phyloP scores from a whole-genome alignment of 2,329 filamentous ascomycete species.

The Botrytis galanthina region DNA sequence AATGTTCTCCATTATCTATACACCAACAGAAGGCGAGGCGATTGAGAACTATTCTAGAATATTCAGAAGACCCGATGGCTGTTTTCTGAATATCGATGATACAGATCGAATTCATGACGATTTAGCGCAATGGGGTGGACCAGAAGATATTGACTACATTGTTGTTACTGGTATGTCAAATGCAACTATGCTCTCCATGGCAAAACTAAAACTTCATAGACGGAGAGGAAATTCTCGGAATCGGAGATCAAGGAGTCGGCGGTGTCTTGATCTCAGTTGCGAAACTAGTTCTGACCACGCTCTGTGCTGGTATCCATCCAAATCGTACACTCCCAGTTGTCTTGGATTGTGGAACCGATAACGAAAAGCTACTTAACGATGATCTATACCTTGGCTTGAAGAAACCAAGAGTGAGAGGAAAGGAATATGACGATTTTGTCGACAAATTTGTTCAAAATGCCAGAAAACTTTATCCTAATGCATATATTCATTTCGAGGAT shows the following conservation, averaged over 20 bases:
- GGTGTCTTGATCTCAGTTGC: constrained; percentile 81
- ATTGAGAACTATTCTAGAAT: constrained; percentile 80
- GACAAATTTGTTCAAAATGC: constrained; percentile 70
- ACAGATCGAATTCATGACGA: constrained; percentile 63
- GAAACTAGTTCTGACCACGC: constrained; percentile 77
- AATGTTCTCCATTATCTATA: constrained; percentile 90
- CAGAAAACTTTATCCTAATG: constrained; percentile 68
- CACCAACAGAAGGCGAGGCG: constrained; percentile 84
- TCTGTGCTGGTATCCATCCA: constrained; percentile 85
- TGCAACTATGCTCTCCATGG: constrained; percentile 42
- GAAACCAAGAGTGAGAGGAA: constrained; percentile 63
- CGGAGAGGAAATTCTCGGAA: constrained; percentile 74
- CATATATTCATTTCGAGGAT: constrained; percentile 88
- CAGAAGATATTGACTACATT: constrained; percentile 82
- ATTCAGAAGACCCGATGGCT: constrained; percentile 76
- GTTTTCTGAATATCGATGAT: constrained; percentile 74
- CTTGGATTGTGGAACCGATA: constrained; percentile 83
- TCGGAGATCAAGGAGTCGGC: constrained; percentile 85
- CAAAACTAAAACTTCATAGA: constrained; percentile 40
- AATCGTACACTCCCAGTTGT: constrained; percentile 76
- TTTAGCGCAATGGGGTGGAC: constrained; percentile 64
- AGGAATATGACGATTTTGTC: constrained; percentile 74
- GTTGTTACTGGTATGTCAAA: constrained; percentile 68
- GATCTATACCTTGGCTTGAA: constrained; percentile 76
- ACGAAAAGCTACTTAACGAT: constrained; percentile 70